Conservation (phyloP, 2,329 filamentous ascomycete genomes). For the Chrysoporthe deuterocubensis region DNA sequence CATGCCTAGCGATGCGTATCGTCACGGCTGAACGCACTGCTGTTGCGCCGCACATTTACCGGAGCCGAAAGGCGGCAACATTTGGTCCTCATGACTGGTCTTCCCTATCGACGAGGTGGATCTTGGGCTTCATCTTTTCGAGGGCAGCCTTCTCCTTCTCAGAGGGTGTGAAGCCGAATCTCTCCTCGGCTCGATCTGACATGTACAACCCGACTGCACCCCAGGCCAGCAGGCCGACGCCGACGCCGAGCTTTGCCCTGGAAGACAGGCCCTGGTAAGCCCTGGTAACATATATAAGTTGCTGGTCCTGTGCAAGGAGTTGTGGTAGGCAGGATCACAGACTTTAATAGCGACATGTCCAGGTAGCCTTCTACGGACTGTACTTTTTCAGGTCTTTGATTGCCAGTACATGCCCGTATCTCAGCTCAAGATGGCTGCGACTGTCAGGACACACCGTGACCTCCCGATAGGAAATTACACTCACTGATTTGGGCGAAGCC, state of each 20-base stretch:
- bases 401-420: not conserved
- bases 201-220: conserved; percentile 74
- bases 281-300: conserved; percentile 42
- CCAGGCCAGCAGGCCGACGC: conserved; percentile 76
- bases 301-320: not conserved
- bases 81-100: conserved; percentile 29
- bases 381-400: not conserved
- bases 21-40: too few relatives aligned
- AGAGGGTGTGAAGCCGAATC: conserved; percentile 72
- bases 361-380: not conserved
- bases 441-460: not conserved
- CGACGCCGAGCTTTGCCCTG: conserved; percentile 72
- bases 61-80: not conserved
- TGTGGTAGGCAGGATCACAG: not conserved
- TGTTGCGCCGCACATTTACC: not conserved
- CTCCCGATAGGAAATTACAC: not conserved
- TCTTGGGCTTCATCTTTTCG: conserved; percentile 62
- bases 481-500: not conserved
- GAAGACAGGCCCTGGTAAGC: conserved; percentile 74
- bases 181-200: conserved; percentile 73
- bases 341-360: conserved; percentile 27
- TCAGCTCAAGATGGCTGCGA: not conserved
- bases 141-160: conserved; percentile 74
- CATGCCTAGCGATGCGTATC: not conserved
- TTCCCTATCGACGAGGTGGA: conserved; percentile 62